A percentile compares a stretch with the other conserved stretches of the same genome.
phyloP scores from a whole-genome alignment of 176 grass and related monocot genomes.

The Bromus sterilis region DNA sequence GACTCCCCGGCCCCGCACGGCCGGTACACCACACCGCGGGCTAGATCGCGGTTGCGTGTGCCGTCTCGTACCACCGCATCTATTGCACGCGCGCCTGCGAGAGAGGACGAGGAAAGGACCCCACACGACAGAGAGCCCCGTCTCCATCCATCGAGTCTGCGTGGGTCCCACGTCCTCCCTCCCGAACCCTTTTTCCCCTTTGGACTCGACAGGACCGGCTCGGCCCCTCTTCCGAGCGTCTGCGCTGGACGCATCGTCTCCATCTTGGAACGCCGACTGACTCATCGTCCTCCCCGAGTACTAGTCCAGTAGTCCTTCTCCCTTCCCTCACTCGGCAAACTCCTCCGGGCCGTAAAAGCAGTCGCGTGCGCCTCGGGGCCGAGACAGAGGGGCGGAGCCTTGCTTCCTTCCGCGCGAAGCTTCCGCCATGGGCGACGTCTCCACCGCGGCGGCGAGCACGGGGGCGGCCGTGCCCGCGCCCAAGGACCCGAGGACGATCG shows the following conservation, averaged over 20 bases:
- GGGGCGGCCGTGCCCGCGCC: neutral
- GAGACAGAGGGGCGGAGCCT: neutral
- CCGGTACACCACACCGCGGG: neutral
- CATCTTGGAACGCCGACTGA: neutral
- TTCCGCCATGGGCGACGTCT: slow-evolving; percentile 41
- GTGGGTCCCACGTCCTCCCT: neutral
- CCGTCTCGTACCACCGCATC: neutral
- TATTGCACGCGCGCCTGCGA: neutral
- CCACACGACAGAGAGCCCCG: neutral
- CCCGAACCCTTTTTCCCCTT: neutral
- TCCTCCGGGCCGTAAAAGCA: neutral
- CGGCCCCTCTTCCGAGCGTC: neutral
- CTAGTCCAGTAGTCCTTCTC: neutral
- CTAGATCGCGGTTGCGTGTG: neutral
- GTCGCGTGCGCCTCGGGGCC: neutral
- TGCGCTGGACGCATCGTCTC: neutral
- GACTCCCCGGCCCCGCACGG: neutral
- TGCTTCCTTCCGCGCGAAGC: slow-evolving; percentile 14
- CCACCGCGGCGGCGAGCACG: slow-evolving; percentile 6
- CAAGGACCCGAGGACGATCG: slow-evolving; percentile 73
- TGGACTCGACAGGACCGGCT: neutral
- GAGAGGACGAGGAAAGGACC: neutral
- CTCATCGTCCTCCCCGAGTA: neutral
- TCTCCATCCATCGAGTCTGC: neutral
- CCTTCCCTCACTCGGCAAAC: neutral